These are phyloP conservation scores for Arctium lappa DNA, from an alignment of 129 eudicot species.

Conservation along the genomic window DNA sequence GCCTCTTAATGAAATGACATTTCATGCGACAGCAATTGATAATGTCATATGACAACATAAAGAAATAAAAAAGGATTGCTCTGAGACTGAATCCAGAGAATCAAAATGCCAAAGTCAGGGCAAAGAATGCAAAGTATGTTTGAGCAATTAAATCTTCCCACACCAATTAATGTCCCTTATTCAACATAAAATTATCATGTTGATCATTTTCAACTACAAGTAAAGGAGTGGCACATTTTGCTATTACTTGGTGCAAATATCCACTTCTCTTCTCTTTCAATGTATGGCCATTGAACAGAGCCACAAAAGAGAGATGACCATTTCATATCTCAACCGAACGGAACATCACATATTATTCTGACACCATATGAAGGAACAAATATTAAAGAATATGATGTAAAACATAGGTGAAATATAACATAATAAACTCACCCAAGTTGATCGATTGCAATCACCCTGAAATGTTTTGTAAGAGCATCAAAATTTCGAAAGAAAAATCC, in stretches of 20 bases:
- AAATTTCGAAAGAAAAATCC: constrained; percentile 96
- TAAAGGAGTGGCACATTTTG: neutral
- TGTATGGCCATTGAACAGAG: neutral
- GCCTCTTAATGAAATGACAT: neutral
- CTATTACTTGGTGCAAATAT: neutral
- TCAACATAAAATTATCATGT: neutral
- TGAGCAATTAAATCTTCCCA: neutral
- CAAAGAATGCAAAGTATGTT: neutral
- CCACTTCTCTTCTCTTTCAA: neutral
- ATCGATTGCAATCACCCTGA: constrained; percentile 87
- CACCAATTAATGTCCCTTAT: neutral
- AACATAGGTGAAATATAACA: neutral
- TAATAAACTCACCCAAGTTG: constrained; percentile 78
- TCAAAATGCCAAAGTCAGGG: neutral
- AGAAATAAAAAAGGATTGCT: neutral
- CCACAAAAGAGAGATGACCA: neutral
- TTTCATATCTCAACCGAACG: neutral
- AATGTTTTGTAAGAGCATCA: constrained; percentile 76
- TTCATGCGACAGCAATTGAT: neutral
- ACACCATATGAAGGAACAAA: neutral
- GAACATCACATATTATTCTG: neutral
- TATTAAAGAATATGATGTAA: neutral
- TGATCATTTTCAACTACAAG: neutral
- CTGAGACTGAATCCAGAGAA: neutral
- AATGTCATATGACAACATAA: neutral